phyloP scores from a whole-genome alignment of 176 grass and related monocot genomes.

The Chrysopogon serrulatus region DNA sequence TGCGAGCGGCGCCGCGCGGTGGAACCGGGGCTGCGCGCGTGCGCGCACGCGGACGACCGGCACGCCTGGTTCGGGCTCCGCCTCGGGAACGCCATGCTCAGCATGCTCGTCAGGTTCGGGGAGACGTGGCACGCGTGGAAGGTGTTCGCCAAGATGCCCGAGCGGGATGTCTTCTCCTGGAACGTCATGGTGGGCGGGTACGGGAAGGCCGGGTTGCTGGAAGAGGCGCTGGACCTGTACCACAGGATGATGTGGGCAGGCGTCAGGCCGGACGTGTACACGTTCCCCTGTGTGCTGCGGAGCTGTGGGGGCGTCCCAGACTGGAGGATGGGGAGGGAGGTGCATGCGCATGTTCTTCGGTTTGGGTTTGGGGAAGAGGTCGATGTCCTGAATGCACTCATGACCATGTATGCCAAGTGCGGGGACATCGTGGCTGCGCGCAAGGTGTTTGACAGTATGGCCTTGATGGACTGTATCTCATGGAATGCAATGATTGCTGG shows the following conservation, averaged over 20 bases:
- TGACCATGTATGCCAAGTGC: constrained; percentile 95
- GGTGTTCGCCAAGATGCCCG: constrained; percentile 84
- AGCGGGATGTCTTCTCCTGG: constrained; percentile 87
- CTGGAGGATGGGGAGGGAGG: constrained; percentile 58
- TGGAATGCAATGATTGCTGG: constrained; percentile 91
- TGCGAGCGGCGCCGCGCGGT: constrained; percentile 70
- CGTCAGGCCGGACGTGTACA: constrained; percentile 72
- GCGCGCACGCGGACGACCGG: constrained; percentile 47
- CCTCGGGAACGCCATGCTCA: constrained; percentile 69
- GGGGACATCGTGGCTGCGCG: constrained; percentile 39
- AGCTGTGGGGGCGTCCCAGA: constrained; percentile 65
- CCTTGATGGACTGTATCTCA: constrained; percentile 54
- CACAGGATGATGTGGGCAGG: constrained; percentile 88
- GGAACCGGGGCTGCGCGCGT: constrained; percentile 50
- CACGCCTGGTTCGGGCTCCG: constrained; percentile 33
- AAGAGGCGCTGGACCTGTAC: constrained; percentile 81
- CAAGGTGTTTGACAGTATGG: constrained; percentile 74
- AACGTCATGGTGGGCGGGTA: constrained; percentile 88
- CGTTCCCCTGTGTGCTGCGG: constrained; percentile 83
- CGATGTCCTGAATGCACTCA: constrained; percentile 62
- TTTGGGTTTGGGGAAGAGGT: constrained; percentile 58
- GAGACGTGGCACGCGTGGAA: constrained; percentile 62
- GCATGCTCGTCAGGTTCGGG: constrained; percentile 69
- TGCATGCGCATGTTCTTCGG: constrained; percentile 79
- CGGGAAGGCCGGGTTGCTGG: constrained; percentile 72